Evolutionary conservation across 2,329 filamentous ascomycete genomes (phyloP).

Genomic region (Tolypocladium ophioglossoides): DNA sequence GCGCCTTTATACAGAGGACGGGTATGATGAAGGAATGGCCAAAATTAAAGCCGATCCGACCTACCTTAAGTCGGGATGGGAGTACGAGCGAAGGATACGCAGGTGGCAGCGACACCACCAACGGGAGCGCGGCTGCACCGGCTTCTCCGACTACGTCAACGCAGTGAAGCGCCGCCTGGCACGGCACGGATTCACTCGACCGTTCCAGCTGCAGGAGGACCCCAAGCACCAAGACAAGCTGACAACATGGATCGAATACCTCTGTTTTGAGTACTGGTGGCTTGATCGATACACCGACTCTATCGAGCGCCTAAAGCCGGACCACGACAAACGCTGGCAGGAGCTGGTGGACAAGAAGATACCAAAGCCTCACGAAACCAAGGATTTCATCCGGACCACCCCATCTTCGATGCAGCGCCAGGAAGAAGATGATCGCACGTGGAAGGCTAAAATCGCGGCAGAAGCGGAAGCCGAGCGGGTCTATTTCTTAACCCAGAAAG

Average conservation of each 20-base stretch:
- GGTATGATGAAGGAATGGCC: not conserved
- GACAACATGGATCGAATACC: slow-evolving; percentile 26
- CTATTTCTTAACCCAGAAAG: slow-evolving; percentile 2
- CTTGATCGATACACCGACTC: slow-evolving; percentile 9
- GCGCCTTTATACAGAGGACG: not conserved
- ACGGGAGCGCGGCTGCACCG: slow-evolving; percentile 8
- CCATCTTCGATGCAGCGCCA: not conserved
- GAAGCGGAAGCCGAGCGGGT: not conserved
- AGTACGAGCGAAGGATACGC: slow-evolving; percentile 1
- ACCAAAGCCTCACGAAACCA: slow-evolving; percentile 10
- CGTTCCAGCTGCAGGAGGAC: slow-evolving; percentile 18
- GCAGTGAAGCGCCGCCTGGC: slow-evolving; percentile 14
- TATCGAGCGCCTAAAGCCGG: slow-evolving; percentile 10
- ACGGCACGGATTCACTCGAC: slow-evolving; percentile 16
- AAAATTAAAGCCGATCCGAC: slow-evolving; percentile 6
- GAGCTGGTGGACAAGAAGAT: slow-evolving; percentile 16
- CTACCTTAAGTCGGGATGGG: slow-evolving; percentile 5
- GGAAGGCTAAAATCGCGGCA: not conserved
- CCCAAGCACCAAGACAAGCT: slow-evolving; percentile 17
- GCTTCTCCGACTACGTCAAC: slow-evolving; percentile 13
- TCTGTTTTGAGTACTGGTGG: slow-evolving; percentile 17
- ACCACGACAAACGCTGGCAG: slow-evolving; percentile 19
- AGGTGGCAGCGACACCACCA: slow-evolving; percentile 1
- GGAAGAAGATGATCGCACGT: not conserved
- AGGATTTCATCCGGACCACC: slow-evolving; percentile 4